Evolutionary conservation across 169 alveolate species (phyloP).

Genomic region (Perkinsus olseni): DNA sequence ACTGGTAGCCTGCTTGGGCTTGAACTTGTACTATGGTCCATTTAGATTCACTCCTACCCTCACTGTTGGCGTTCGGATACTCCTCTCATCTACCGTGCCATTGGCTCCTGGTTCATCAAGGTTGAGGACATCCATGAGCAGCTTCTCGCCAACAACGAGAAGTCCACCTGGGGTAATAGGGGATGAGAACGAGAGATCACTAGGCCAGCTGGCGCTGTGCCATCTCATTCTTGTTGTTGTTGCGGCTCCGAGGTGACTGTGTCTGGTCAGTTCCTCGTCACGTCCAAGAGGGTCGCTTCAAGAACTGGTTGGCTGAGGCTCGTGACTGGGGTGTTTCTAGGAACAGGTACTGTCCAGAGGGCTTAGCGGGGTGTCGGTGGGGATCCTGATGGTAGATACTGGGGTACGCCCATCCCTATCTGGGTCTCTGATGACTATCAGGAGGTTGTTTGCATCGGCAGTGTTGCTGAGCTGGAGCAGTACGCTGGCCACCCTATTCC

Average conservation of each 20-base stretch:
- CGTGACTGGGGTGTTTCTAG: slow-evolving; percentile 99
- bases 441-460: slow-evolving; percentile 87
- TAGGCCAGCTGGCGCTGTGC: too few species aligned
- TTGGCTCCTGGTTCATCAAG: slow-evolving; percentile 95
- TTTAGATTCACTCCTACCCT: slow-evolving; percentile 86
- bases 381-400: slow-evolving; percentile 54
- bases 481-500: slow-evolving; percentile 50
- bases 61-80: slow-evolving; percentile 99
- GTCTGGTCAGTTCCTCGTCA: slow-evolving; percentile 76
- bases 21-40: not conserved
- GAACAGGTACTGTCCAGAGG: slow-evolving; percentile 39
- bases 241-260: not conserved
- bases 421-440: slow-evolving; percentile 92
- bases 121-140: slow-evolving; percentile 86
- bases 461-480: slow-evolving; percentile 42
- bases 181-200: too few species aligned
- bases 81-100: slow-evolving; percentile 96
- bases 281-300: slow-evolving; percentile 93
- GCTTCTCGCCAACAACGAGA: slow-evolving; percentile 70
- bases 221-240: too few species aligned
- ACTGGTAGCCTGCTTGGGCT: too few species aligned
- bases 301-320: slow-evolving; percentile 98
- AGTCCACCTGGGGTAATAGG: slow-evolving; percentile 76
- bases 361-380: not conserved
- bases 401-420: slow-evolving; percentile 99